These are phyloP conservation scores for Calonectria pseudoreteaudii DNA, from an alignment of 2,329 filamentous ascomycete genomes.

Conservation along the genomic window DNA sequence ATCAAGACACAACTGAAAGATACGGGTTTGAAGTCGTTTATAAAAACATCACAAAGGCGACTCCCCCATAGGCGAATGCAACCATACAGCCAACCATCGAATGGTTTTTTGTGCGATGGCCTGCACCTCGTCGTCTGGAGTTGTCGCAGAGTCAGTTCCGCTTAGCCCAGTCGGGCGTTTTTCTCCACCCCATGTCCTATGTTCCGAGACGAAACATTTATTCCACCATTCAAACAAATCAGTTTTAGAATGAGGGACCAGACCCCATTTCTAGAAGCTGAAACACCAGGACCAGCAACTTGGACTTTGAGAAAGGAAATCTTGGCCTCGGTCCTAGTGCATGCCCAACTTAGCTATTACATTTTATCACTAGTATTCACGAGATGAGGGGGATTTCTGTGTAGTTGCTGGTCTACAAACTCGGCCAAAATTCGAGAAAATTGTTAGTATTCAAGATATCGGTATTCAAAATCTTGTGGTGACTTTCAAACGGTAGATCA, in stretches of 20 bases:
- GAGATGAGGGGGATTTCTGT: neutral
- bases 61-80: slow-evolving; percentile 16
- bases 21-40: neutral
- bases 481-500: neutral
- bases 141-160: slow-evolving; percentile 26
- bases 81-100: neutral
- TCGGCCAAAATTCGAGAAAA: neutral
- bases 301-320: neutral
- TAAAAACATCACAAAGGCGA: neutral
- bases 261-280: neutral
- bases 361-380: neutral
- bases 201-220: slow-evolving; percentile 26
- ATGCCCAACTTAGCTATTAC: neutral
- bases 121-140: slow-evolving; percentile 9
- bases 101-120: neutral
- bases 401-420: neutral
- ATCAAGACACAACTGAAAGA: no score
- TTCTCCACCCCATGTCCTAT: slow-evolving; percentile 10
- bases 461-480: neutral
- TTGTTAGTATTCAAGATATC: neutral
- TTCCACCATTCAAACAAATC: slow-evolving; percentile 7
- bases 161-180: slow-evolving; percentile 20
- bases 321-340: neutral
- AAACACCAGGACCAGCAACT: neutral
- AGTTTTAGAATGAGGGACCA: neutral